Conservation (phyloP, 176 grass and related monocot species). For the Aegilops longissima region DNA sequence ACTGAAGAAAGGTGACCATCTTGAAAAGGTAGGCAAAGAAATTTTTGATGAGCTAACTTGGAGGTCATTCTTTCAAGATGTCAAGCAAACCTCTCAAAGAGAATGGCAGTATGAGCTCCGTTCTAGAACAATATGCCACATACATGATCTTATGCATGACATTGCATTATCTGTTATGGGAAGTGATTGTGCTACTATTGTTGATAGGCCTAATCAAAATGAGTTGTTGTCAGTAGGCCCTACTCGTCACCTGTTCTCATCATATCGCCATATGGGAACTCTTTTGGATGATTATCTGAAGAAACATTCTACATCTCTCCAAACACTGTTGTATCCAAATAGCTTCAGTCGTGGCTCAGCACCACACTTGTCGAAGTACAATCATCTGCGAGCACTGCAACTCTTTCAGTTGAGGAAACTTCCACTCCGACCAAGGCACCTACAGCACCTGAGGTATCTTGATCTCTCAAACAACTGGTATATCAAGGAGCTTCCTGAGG, state of each 20-base stretch:
- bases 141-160: too few species aligned
- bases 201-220: not conserved
- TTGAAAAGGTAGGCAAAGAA: too few species aligned
- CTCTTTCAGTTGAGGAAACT: fast-evolving
- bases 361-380: not conserved
- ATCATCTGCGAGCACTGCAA: not conserved
- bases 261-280: fast-evolving
- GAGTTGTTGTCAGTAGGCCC: not conserved
- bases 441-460: not conserved
- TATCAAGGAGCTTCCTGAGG: not conserved
- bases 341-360: fast-evolving
- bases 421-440: not conserved
- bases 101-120: too few species aligned
- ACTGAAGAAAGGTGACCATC: too few species aligned
- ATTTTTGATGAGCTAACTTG: too few species aligned
- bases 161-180: too few species aligned
- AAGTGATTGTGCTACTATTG: not conserved
- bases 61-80: too few species aligned
- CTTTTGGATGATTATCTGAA: not conserved
- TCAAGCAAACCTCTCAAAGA: too few species aligned
- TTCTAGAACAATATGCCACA: too few species aligned
- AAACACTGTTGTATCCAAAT: not conserved
- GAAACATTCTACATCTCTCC: not conserved
- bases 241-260: not conserved
- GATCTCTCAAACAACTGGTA: fast-evolving